Percentiles rank a stretch among this genome's conserved stretches.
phyloP scores from a whole-genome alignment of 163 green algal genomes.

The Trebouxia gelatinosa region DNA sequence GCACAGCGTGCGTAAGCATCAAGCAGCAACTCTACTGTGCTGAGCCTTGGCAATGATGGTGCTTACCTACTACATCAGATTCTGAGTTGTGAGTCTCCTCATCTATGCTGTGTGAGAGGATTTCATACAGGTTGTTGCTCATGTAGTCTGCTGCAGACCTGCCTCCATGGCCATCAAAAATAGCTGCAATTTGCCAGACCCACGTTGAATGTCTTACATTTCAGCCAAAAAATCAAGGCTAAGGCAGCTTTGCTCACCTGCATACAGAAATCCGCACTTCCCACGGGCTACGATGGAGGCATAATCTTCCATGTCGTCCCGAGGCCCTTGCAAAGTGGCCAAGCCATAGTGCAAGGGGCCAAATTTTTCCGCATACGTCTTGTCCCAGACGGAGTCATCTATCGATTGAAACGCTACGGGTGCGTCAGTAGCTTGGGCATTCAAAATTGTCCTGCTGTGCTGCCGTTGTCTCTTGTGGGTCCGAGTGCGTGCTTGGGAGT shows the following conservation, averaged over 20 bases:
- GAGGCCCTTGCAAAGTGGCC: conserved; percentile 49
- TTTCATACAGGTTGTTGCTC: conserved; percentile 49
- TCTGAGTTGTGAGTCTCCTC: conserved; percentile 28
- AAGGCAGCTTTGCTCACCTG: conserved; percentile 35
- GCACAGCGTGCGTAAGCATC: not conserved
- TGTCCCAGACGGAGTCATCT: conserved; percentile 36
- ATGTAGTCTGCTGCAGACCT: conserved; percentile 50
- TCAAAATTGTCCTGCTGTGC: too few species aligned
- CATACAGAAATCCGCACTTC: conserved; percentile 53
- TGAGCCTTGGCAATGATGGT: too few species aligned
- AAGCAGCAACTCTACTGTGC: too few species aligned
- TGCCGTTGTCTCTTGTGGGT: too few species aligned
- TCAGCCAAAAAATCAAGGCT: not conserved
- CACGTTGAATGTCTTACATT: not conserved
- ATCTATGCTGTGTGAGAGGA: conserved; percentile 41
- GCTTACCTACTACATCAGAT: conserved; percentile 19
- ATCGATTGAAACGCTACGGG: conserved; percentile 22
- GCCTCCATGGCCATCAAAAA: conserved; percentile 67
- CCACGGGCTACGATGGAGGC: conserved; percentile 39
- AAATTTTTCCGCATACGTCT: conserved; percentile 31
- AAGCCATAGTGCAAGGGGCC: conserved; percentile 30
- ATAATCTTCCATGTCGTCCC: conserved; percentile 71
- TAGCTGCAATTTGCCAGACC: conserved; percentile 35
- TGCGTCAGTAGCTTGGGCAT: not conserved
- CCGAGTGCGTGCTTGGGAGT: too few species aligned